These are phyloP conservation scores for Neostapfia colusana DNA, from an alignment of 176 grass and related monocot species.

Conservation along the genomic window DNA sequence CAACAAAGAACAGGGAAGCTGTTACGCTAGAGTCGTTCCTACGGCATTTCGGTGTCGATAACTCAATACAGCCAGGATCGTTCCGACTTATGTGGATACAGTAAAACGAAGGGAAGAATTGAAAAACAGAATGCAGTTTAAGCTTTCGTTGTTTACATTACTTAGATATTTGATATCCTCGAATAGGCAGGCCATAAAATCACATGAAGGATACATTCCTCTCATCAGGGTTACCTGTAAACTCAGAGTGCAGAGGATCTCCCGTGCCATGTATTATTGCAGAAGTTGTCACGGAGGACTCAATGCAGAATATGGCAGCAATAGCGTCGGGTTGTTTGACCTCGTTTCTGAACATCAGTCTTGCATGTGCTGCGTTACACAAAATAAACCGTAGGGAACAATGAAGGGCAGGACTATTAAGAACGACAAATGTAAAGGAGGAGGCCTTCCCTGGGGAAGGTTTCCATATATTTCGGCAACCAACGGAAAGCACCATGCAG, in stretches of 20 bases:
- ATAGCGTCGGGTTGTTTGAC: conserved; percentile 68
- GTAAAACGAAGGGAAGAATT: conserved; percentile 18
- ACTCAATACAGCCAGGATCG: not conserved
- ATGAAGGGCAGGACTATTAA: not conserved
- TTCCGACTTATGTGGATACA: not conserved
- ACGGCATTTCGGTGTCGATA: conserved; percentile 39
- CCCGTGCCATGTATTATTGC: conserved; percentile 66
- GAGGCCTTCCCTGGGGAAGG: not conserved
- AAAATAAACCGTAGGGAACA: conserved; percentile 20
- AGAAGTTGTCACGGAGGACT: conserved; percentile 90
- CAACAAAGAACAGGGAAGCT: not conserved
- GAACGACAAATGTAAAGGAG: conserved; percentile 12
- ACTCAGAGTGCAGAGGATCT: conserved; percentile 75
- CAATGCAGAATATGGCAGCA: conserved; percentile 87
- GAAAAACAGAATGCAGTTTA: not conserved
- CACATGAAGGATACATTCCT: conserved; percentile 82
- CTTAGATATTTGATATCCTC: conserved; percentile 4
- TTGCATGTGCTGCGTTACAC: conserved; percentile 73
- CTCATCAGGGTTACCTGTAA: conserved; percentile 75
- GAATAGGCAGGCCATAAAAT: conserved; percentile 1
- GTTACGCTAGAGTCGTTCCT: conserved; percentile 31
- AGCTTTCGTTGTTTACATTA: not conserved
- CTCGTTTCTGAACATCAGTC: conserved; percentile 89
- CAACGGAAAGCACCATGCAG: not conserved
- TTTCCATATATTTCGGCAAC: no score